Conservation (phyloP, 2,329 filamentous ascomycete species). For the Fusarium algeriense region DNA sequence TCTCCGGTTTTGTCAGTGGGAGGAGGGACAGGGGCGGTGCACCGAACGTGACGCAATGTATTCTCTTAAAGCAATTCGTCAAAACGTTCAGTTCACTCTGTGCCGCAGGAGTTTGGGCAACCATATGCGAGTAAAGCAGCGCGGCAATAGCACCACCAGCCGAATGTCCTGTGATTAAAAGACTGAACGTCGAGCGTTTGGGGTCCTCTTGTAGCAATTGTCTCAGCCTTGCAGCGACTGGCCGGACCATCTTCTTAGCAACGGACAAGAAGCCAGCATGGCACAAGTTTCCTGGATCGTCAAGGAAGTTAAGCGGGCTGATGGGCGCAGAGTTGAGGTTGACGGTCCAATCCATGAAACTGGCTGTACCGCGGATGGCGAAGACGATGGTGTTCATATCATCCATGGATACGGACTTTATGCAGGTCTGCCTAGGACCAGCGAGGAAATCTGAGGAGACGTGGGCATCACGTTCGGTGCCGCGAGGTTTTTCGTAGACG, state of each 20-base stretch:
- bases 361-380: slow-evolving; percentile 83
- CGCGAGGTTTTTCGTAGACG: slow-evolving; percentile 76
- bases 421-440: slow-evolving; percentile 87
- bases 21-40: slow-evolving; percentile 80
- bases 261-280: slow-evolving; percentile 84
- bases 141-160: slow-evolving; percentile 87
- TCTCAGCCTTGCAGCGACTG: slow-evolving; percentile 77
- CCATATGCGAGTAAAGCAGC: slow-evolving; percentile 85
- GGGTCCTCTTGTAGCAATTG: slow-evolving; percentile 80
- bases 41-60: slow-evolving; percentile 91
- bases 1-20: slow-evolving; percentile 72
- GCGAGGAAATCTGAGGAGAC: slow-evolving; percentile 77
- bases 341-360: slow-evolving; percentile 87
- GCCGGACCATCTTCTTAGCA: slow-evolving; percentile 78
- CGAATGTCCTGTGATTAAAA: slow-evolving; percentile 88
- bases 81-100: slow-evolving; percentile 77
- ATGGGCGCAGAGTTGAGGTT: slow-evolving; percentile 79
- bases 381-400: slow-evolving; percentile 84
- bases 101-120: slow-evolving; percentile 66
- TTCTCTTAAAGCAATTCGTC: slow-evolving; percentile 77
- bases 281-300: slow-evolving; percentile 81
- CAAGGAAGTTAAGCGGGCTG: slow-evolving; percentile 77
- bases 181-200: slow-evolving; percentile 71
- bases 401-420: slow-evolving; percentile 84
- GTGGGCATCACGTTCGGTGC: slow-evolving; percentile 74